These are phyloP conservation scores for Spiromastix sp. DNA, from an alignment of 2,329 filamentous ascomycete genomes.

Conservation along the genomic window DNA sequence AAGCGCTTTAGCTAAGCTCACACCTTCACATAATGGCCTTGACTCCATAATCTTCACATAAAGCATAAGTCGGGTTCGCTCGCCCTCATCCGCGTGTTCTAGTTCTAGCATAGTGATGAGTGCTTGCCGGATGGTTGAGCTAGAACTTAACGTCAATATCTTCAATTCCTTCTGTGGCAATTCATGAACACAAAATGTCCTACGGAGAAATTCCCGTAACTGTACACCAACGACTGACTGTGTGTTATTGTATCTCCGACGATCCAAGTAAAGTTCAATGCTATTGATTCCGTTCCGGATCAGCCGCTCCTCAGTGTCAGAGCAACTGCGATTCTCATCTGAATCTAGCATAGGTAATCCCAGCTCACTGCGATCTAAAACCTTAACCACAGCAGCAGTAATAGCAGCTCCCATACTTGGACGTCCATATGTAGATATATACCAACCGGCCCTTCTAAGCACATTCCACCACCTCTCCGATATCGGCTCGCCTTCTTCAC, in stretches of 20 bases:
- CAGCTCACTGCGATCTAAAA: slow-evolving; percentile 30
- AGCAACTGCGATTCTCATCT: not conserved
- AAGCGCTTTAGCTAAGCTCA: slow-evolving; percentile 42
- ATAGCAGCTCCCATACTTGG: slow-evolving; percentile 57
- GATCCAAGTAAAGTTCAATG: slow-evolving; percentile 16
- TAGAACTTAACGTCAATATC: slow-evolving; percentile 52
- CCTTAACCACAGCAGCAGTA: slow-evolving; percentile 38
- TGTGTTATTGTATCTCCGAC: slow-evolving; percentile 3
- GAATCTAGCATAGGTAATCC: not conserved
- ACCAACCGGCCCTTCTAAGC: slow-evolving; percentile 49
- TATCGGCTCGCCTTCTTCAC: slow-evolving; percentile 10
- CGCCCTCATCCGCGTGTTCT: slow-evolving; percentile 2
- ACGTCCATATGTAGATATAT: slow-evolving; percentile 55
- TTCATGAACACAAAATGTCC: slow-evolving; percentile 1
- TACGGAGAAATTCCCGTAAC: slow-evolving; percentile 14
- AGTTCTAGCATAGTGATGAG: slow-evolving; percentile 8
- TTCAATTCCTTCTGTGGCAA: slow-evolving; percentile 24
- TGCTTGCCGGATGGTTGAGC: slow-evolving; percentile 45
- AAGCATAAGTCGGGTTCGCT: slow-evolving; percentile 1
- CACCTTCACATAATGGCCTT: slow-evolving; percentile 56
- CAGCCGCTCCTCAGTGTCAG: not conserved
- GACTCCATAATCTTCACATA: slow-evolving; percentile 55
- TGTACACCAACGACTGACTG: slow-evolving; percentile 14
- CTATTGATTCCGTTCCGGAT: slow-evolving; percentile 2
- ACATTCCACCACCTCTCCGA: slow-evolving; percentile 43